Percentiles rank a stretch among this genome's conserved stretches.
Evolutionary conservation across 2,329 filamentous ascomycete genomes (phyloP).

Genomic region (Ceratocystis alfenasii): DNA sequence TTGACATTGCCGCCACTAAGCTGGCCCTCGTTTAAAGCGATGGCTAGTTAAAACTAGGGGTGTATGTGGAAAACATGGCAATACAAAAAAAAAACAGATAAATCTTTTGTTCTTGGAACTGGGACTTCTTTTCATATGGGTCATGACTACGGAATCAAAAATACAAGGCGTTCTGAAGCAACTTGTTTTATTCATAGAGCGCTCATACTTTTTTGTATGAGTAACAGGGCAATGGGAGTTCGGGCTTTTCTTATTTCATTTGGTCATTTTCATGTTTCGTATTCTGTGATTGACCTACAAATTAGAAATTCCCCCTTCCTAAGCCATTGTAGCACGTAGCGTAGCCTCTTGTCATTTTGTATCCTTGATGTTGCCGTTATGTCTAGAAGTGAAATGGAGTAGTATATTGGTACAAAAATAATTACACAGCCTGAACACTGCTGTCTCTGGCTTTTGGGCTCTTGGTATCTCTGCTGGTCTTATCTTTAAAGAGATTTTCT

Average conservation of each 20-base stretch:
- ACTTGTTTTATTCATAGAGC: conserved; percentile 16
- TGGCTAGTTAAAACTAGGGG: conserved; percentile 20
- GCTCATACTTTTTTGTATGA: conserved; percentile 27
- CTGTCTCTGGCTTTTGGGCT: background rate
- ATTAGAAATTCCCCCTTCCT: background rate
- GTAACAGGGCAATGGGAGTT: conserved; percentile 32
- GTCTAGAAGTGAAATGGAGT: background rate
- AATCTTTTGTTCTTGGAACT: conserved; percentile 22
- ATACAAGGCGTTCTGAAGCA: conserved; percentile 22
- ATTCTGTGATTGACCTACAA: background rate
- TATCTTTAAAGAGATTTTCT: background rate
- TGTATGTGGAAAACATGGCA: conserved; percentile 17
- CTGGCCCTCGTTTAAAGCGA: conserved; percentile 79
- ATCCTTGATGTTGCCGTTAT: background rate
- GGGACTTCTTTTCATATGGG: conserved; percentile 19
- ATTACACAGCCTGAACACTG: background rate
- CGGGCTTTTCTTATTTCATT: conserved; percentile 30
- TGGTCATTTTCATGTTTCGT: conserved; percentile 11
- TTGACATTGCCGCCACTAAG: conserved; percentile 99
- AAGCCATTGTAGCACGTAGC: background rate
- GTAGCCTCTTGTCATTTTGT: background rate
- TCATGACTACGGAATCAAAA: conserved; percentile 21
- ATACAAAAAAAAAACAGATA: conserved; percentile 19
- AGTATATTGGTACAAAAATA: conserved; percentile 3
- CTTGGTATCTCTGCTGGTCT: background rate